Conservation (phyloP, 176 grass and related monocot species). For the barley (Hordeum vulgare) region DNA sequence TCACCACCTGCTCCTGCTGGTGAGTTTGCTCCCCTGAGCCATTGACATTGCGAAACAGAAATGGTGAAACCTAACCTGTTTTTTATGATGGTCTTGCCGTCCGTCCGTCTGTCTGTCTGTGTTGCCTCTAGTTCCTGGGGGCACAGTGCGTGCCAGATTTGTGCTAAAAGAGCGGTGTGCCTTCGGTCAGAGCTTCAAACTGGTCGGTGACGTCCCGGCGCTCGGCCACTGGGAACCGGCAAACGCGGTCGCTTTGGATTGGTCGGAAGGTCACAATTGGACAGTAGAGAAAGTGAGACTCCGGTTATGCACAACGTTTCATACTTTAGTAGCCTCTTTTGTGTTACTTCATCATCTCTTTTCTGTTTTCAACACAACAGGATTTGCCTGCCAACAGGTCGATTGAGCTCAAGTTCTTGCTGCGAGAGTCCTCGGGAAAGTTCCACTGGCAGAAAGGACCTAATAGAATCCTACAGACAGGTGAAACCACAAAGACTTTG, state of each 20-base stretch:
- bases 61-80: background rate
- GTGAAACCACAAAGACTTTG: slow-evolving; percentile 32
- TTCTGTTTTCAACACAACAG: slow-evolving; percentile 35
- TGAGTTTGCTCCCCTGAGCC: background rate
- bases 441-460: slow-evolving; percentile 61
- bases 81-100: background rate
- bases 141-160: slow-evolving; percentile 32
- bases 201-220: slow-evolving; percentile 37
- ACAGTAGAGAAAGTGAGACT: slow-evolving; percentile 46
- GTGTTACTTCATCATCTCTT: background rate
- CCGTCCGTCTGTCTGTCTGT: background rate
- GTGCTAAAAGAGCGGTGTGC: slow-evolving; percentile 30
- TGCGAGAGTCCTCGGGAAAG: slow-evolving; percentile 33
- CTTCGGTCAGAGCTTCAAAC: slow-evolving; percentile 42
- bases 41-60: background rate
- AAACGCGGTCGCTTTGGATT: slow-evolving; percentile 39
- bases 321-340: background rate
- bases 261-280: slow-evolving; percentile 48
- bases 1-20: background rate
- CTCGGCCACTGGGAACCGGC: slow-evolving; percentile 55
- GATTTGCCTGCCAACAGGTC: slow-evolving; percentile 43
- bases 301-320: background rate
- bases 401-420: slow-evolving; percentile 80
- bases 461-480: slow-evolving; percentile 48
- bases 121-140: background rate